Evolutionary conservation across 805 yeast genomes (phyloP).

Genomic region (Tetrapisispora pingtungensis): DNA sequence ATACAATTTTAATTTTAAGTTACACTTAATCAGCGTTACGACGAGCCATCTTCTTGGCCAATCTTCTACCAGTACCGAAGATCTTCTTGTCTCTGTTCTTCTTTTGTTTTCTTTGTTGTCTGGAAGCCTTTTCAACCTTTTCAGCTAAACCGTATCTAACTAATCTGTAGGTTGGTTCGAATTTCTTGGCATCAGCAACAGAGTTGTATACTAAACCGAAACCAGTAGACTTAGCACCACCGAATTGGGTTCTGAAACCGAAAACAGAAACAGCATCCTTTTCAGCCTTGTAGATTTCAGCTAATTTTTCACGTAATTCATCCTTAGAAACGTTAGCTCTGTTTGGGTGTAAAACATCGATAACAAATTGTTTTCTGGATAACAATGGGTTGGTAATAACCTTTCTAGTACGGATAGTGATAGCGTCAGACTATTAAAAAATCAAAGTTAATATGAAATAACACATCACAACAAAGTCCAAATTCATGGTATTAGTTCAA

Average conservation of each 20-base stretch:
- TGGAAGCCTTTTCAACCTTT: constrained; percentile 93
- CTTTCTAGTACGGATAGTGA: constrained; percentile 98
- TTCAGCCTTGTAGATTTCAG: constrained; percentile 82
- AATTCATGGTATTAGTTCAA: no score
- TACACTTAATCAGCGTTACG: constrained; percentile 68
- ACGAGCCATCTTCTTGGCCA: constrained; percentile 85
- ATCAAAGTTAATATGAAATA: background rate
- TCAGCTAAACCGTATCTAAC: constrained; percentile 97
- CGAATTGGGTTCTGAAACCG: constrained; percentile 98
- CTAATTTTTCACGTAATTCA: constrained; percentile 92
- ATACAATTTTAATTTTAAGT: constrained; percentile 1
- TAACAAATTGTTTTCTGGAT: constrained; percentile 98
- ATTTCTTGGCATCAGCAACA: constrained; percentile 93
- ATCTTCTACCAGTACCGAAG: constrained; percentile 95
- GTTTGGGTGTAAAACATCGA: constrained; percentile 99
- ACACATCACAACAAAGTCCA: background rate
- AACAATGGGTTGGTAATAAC: constrained; percentile 98
- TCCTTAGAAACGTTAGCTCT: constrained; percentile 98
- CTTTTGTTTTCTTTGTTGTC: constrained; percentile 99
- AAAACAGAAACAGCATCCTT: constrained; percentile 93
- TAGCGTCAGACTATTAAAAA: constrained; percentile 80
- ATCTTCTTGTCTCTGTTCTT: constrained; percentile 99
- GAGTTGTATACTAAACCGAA: constrained; percentile 98
- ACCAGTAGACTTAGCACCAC: constrained; percentile 99
- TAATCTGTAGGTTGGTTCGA: constrained; percentile 98